Percentiles rank a stretch among this genome's conserved stretches.
Evolutionary conservation across 2,329 filamentous ascomycete species (phyloP).

Genomic region (Apiospora malaysiana): DNA sequence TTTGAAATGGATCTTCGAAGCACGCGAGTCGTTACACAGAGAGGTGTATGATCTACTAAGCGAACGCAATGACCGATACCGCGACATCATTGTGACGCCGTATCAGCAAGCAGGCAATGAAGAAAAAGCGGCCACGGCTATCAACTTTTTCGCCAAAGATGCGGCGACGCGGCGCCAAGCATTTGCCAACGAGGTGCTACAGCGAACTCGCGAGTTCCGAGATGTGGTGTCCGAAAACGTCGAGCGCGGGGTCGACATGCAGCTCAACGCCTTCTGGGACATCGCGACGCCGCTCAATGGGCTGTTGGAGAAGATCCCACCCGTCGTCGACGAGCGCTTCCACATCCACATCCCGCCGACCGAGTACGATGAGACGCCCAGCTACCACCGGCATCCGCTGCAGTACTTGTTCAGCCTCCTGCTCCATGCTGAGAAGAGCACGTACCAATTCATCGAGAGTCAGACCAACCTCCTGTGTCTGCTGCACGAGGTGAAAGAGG

Average conservation of each 20-base stretch:
- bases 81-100: constrained; percentile 80
- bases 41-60: constrained; percentile 84
- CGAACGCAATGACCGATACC: constrained; percentile 86
- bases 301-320: constrained; percentile 80
- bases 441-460: constrained; percentile 95
- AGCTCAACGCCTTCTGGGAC: constrained; percentile 96
- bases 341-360: constrained; percentile 76
- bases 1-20: constrained; percentile 96
- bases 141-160: constrained; percentile 83
- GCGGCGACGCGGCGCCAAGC: constrained; percentile 72
- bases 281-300: constrained; percentile 84
- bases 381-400: constrained; percentile 79
- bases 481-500: constrained; percentile 87
- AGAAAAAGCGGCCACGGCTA: constrained; percentile 80
- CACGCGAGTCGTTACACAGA: constrained; percentile 84
- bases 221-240: constrained; percentile 84
- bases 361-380: constrained; percentile 86
- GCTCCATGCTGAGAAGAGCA: constrained; percentile 87
- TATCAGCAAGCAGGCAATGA: constrained; percentile 77
- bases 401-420: constrained; percentile 90
- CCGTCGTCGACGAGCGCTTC: constrained; percentile 59
- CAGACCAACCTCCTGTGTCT: constrained; percentile 91
- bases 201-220: constrained; percentile 78
- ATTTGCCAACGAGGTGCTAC: constrained; percentile 74
- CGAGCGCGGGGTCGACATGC: constrained; percentile 84